phyloP scores from a whole-genome alignment of 805 yeast genomes.

The Saturnispora diversa region DNA sequence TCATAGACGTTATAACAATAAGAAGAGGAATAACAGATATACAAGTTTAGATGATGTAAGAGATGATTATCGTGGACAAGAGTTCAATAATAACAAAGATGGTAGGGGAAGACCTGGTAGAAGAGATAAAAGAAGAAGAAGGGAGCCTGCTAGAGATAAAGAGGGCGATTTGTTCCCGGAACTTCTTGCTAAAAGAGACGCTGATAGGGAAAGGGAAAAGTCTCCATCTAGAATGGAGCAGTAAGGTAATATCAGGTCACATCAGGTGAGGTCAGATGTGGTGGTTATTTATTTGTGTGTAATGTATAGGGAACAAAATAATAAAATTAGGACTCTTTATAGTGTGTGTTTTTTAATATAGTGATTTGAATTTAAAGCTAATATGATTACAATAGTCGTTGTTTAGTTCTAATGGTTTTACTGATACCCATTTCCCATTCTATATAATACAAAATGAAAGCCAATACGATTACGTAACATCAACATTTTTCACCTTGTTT shows the following conservation, averaged over 20 bases:
- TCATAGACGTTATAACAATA: background rate
- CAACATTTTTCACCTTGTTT: too few relatives aligned
- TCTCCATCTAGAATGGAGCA: constrained; percentile 8
- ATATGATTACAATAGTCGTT: too few relatives aligned
- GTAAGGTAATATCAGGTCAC: background rate
- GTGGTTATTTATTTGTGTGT: too few relatives aligned
- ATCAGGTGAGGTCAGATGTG: background rate
- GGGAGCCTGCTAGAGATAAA: constrained; percentile 14
- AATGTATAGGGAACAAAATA: too few relatives aligned
- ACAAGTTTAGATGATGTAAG: background rate
- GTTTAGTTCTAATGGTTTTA: too few relatives aligned
- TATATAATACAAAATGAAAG: too few relatives aligned
- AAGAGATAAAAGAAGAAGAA: constrained; percentile 14
- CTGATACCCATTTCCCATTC: too few relatives aligned
- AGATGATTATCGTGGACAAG: background rate
- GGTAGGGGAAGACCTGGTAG: constrained; percentile 12
- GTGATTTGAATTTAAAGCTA: too few relatives aligned
- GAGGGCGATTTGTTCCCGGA: constrained; percentile 34
- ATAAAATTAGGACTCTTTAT: background rate
- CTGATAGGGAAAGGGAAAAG: constrained; percentile 4
- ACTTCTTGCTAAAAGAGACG: constrained; percentile 20
- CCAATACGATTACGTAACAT: background rate
- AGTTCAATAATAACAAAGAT: background rate
- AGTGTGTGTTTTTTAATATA: too few relatives aligned
- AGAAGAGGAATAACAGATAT: background rate